These are phyloP conservation scores for Cutaneotrichosporon sp. DNA, from an alignment of 1,284 basidiomycete genomes.

Conservation along the genomic window DNA sequence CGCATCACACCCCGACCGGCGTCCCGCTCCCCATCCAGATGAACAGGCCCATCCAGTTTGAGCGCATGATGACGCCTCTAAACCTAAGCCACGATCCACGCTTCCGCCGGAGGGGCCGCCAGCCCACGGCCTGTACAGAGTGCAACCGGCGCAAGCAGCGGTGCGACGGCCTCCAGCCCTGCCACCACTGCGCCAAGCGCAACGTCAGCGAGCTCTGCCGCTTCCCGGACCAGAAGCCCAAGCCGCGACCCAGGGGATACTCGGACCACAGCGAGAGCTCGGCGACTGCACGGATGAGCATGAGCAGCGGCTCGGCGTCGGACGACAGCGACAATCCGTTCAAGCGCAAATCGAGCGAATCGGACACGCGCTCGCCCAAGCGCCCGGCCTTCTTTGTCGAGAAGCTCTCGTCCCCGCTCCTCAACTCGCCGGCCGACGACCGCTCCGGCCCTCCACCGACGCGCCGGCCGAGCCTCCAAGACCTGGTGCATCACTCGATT, in stretches of 20 bases:
- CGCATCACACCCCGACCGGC: too few relatives aligned
- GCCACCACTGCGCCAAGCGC: slow-evolving; percentile 32
- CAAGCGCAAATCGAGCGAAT: slow-evolving; percentile 12
- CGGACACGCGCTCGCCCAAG: slow-evolving; percentile 4
- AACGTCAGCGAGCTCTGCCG: slow-evolving; percentile 23
- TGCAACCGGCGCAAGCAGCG: slow-evolving; percentile 35
- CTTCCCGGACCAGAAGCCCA: slow-evolving; percentile 22
- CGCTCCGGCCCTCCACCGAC: not conserved
- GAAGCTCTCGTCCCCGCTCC: not conserved
- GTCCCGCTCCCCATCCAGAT: not conserved
- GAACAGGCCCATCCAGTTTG: slow-evolving; percentile 12
- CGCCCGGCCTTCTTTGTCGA: slow-evolving; percentile 3
- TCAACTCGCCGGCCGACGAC: not conserved
- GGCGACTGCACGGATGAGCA: not conserved
- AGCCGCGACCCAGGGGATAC: not conserved
- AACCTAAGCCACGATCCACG: not conserved
- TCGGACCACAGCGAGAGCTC: not conserved
- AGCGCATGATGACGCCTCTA: slow-evolving; percentile 18
- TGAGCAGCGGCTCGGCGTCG: not conserved
- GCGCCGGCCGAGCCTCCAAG: slow-evolving; percentile 6
- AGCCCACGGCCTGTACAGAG: slow-evolving; percentile 32
- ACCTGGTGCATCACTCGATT: slow-evolving; percentile 8
- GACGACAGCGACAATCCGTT: slow-evolving; percentile 12
- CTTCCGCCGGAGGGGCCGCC: slow-evolving; percentile 25
- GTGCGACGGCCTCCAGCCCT: slow-evolving; percentile 33